Evolutionary conservation across 768 basidiomycete genomes (phyloP).

Genomic region (Gymnopilus dilepis): DNA sequence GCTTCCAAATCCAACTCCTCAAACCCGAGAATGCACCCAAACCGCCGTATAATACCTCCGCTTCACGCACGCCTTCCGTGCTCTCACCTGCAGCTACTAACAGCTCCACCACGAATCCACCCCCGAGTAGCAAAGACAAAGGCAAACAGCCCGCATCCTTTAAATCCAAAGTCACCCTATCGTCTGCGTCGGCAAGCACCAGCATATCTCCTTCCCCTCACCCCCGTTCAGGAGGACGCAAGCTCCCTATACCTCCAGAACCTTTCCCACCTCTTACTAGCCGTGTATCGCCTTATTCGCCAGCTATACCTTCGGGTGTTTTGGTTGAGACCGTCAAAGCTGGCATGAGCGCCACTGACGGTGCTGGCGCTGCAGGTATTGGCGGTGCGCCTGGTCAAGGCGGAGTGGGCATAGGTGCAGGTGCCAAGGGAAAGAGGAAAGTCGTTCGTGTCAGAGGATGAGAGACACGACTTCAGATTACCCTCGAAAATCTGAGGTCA

Average conservation of each 20-base stretch:
- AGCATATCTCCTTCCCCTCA: conserved; percentile 17
- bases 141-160: conserved; percentile 50
- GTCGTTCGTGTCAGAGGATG: conserved; percentile 75
- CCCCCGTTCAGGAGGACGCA: conserved; percentile 41
- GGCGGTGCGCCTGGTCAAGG: conserved; percentile 28
- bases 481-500: neutral
- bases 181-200: neutral
- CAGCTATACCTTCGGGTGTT: conserved; percentile 75
- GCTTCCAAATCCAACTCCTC: conserved; percentile 70
- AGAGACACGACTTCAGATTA: neutral
- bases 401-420: conserved; percentile 40
- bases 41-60: conserved; percentile 55
- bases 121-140: conserved; percentile 39
- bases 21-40: conserved; percentile 76
- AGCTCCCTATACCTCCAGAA: conserved; percentile 75
- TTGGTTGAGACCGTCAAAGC: conserved; percentile 86
- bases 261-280: conserved; percentile 75
- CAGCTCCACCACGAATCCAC: conserved; percentile 27
- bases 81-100: conserved; percentile 18
- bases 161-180: conserved; percentile 47
- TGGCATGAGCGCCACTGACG: conserved; percentile 74
- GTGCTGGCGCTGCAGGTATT: conserved; percentile 39
- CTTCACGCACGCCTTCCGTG: conserved; percentile 17
- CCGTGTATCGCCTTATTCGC: conserved; percentile 82
- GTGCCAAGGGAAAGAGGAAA: conserved; percentile 79